phyloP scores from a whole-genome alignment of 257 asterid species.

The Haberlea rhodopensis region DNA sequence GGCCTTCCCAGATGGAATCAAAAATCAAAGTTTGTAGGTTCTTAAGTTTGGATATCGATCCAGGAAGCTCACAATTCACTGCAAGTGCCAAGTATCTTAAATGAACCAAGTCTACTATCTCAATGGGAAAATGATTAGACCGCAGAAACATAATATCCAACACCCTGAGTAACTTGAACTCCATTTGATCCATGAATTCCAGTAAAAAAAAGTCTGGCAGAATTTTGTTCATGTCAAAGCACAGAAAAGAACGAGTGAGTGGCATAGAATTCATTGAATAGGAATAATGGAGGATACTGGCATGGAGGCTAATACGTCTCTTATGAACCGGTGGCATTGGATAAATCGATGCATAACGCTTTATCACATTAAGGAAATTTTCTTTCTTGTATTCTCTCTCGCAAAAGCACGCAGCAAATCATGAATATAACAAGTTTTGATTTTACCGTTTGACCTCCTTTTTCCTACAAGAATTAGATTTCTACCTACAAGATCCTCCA shows the following conservation, averaged over 20 bases:
- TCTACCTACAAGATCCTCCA: constrained; percentile 27
- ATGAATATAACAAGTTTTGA: constrained; percentile 20
- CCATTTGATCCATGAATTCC: constrained; percentile 6
- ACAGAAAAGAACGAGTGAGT: constrained; percentile 14
- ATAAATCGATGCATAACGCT: not conserved
- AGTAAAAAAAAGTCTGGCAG: constrained; percentile 14
- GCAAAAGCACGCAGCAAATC: constrained; percentile 20
- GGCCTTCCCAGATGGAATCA: constrained; percentile 10
- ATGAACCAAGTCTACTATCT: constrained; percentile 15
- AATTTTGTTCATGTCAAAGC: constrained; percentile 6
- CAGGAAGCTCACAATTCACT: constrained; percentile 19
- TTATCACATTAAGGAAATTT: constrained; percentile 13
- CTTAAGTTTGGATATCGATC: constrained; percentile 16
- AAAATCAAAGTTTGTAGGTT: constrained; percentile 21
- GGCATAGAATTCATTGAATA: constrained; percentile 3
- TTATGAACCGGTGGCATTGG: not conserved
- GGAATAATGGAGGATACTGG: constrained; percentile 12
- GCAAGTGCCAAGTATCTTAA: constrained; percentile 19
- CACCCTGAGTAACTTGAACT: constrained; percentile 20
- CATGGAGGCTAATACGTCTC: constrained; percentile 16
- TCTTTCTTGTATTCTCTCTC: constrained; percentile 15
- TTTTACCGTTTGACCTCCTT: constrained; percentile 18
- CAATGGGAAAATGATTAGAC: constrained; percentile 20
- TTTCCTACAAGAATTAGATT: constrained; percentile 18
- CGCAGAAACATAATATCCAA: constrained; percentile 21